A percentile compares a stretch with the other conserved stretches of the same genome.
phyloP scores from a whole-genome alignment of 352 stramenopile genomes.

The Globisporangium spinosum region DNA sequence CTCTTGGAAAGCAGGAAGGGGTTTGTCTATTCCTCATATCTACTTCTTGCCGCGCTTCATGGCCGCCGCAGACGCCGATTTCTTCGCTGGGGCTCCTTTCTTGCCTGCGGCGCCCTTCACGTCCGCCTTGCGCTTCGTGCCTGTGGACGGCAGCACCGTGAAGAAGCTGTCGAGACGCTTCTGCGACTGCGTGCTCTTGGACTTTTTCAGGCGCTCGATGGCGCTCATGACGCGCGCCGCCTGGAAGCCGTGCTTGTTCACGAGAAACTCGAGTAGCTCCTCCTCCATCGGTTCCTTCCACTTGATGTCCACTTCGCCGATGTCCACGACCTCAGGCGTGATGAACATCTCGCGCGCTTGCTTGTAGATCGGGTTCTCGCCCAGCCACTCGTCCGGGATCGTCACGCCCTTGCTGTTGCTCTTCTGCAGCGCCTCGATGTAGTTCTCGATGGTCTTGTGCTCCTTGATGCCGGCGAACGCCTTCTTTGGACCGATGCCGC shows the following conservation, averaged over 20 bases:
- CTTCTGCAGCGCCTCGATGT: slow-evolving; percentile 89
- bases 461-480: slow-evolving; percentile 96
- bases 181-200: slow-evolving; percentile 93
- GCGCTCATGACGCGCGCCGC: slow-evolving; percentile 88
- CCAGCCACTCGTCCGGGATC: slow-evolving; percentile 82
- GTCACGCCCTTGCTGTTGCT: slow-evolving; percentile 79
- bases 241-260: slow-evolving; percentile 97
- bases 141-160: slow-evolving; percentile 61
- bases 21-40: background rate
- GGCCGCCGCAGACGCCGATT: slow-evolving; percentile 14
- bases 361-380: slow-evolving; percentile 91
- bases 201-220: slow-evolving; percentile 96
- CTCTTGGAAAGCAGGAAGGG: background rate
- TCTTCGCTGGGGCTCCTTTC: slow-evolving; percentile 15
- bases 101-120: slow-evolving; percentile 32
- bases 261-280: slow-evolving; percentile 91
- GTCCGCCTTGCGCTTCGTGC: slow-evolving; percentile 63
- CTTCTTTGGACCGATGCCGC: slow-evolving; percentile 97
- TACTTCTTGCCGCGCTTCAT: slow-evolving; percentile 73
- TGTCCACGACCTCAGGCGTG: slow-evolving; percentile 59
- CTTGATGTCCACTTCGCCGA: slow-evolving; percentile 87
- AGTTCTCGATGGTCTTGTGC: slow-evolving; percentile 94
- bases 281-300: slow-evolving; percentile 91
- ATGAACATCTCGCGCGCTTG: slow-evolving; percentile 93
- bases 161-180: slow-evolving; percentile 97